A percentile compares a stretch with the other conserved stretches of the same genome.
These are phyloP conservation scores for Phytophthora sp. DNA, from an alignment of 352 stramenopile species.

Conservation along the genomic window DNA sequence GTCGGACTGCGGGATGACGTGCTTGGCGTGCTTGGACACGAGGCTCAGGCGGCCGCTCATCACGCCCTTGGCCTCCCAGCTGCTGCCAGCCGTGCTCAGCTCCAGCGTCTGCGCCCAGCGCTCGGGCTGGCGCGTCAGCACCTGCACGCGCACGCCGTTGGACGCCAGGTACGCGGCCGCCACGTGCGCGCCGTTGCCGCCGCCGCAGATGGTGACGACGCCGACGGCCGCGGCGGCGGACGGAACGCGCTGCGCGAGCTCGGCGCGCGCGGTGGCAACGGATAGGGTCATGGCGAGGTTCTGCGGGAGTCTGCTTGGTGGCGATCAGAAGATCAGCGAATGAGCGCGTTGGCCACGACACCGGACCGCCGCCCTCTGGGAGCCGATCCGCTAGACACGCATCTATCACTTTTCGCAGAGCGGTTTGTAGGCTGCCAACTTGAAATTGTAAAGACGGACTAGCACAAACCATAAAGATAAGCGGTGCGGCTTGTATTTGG, in stretches of 20 bases:
- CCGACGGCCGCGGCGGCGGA: slow-evolving; percentile 39
- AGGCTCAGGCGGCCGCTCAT: slow-evolving; percentile 74
- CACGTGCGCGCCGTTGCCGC: slow-evolving; percentile 92
- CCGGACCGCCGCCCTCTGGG: too few relatives aligned
- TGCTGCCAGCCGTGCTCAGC: slow-evolving; percentile 84
- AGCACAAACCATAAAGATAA: slow-evolving; percentile 1
- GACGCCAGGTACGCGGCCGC: slow-evolving; percentile 88
- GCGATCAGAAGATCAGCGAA: slow-evolving; percentile 23
- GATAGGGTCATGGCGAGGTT: slow-evolving; percentile 70
- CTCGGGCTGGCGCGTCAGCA: slow-evolving; percentile 84
- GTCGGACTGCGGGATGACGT: slow-evolving; percentile 88
- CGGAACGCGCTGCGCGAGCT: slow-evolving; percentile 64
- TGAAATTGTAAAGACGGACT: neutral
- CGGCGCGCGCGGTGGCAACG: slow-evolving; percentile 68
- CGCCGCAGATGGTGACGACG: slow-evolving; percentile 91
- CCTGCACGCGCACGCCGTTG: slow-evolving; percentile 83
- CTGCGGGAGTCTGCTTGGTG: slow-evolving; percentile 15
- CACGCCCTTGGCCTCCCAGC: slow-evolving; percentile 82
- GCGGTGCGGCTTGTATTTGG: neutral
- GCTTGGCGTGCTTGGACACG: slow-evolving; percentile 83
- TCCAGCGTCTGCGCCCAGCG: slow-evolving; percentile 82
- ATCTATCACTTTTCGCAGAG: too few relatives aligned
- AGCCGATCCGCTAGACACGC: too few relatives aligned
- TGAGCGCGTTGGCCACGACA: too few relatives aligned
- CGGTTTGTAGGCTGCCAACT: neutral